Percentiles rank a stretch among this genome's conserved stretches.
These are phyloP conservation scores for Fusarium xylarioides DNA, from an alignment of 2,329 filamentous ascomycete species.

Conservation along the genomic window DNA sequence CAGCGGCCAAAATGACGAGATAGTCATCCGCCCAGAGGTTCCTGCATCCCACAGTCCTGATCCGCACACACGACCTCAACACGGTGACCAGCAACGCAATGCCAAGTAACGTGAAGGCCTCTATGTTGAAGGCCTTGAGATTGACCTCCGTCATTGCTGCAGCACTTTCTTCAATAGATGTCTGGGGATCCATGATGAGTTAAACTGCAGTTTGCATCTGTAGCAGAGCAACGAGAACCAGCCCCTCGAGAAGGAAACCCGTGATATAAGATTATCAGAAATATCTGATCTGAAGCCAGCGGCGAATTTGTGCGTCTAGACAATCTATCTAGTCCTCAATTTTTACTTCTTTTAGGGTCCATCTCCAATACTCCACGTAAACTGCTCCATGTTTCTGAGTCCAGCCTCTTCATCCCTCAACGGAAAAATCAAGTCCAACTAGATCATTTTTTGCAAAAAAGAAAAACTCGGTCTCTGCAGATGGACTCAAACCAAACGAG, in stretches of 20 bases:
- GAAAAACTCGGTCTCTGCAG: not conserved
- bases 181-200: conserved; percentile 21
- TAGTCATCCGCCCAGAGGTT: conserved; percentile 68
- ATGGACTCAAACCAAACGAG: conserved; percentile 13
- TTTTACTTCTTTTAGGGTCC: conserved; percentile 3
- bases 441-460: conserved; percentile 2
- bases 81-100: conserved; percentile 60
- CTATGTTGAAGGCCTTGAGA: conserved; percentile 43
- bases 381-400: not conserved
- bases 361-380: not conserved
- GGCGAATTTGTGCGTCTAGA: not conserved
- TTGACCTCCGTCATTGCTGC: conserved; percentile 38
- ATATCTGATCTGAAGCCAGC: not conserved
- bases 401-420: conserved; percentile 5
- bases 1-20: conserved; percentile 63
- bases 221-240: not conserved
- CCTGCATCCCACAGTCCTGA: conserved; percentile 56
- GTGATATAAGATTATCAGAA: conserved; percentile 18
- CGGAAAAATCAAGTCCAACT: not conserved
- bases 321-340: not conserved
- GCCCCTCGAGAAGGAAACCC: not conserved
- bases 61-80: conserved; percentile 60
- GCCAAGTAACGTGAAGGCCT: conserved; percentile 56
- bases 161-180: conserved; percentile 28
- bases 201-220: not conserved